Conservation (phyloP, 371 early-diverging fungal species). For the Conidiobolus incongruus region DNA sequence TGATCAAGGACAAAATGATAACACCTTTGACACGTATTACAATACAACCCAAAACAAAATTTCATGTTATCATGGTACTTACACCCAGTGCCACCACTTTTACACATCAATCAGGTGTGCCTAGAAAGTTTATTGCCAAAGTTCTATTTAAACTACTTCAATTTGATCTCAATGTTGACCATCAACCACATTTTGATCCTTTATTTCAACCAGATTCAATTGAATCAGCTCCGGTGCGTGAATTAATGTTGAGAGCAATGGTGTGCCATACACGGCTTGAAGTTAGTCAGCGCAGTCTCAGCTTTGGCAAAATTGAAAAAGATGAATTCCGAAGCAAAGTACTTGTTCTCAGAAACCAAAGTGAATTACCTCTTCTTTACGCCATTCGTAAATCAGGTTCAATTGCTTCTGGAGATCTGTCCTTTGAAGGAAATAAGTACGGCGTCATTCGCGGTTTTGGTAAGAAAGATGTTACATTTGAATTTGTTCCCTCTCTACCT, state of each 20-base stretch:
- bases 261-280: constrained; percentile 76
- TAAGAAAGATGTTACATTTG: constrained; percentile 78
- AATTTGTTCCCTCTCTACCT: constrained; percentile 71
- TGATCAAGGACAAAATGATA: constrained; percentile 48
- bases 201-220: too few relatives aligned
- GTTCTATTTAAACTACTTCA: constrained; percentile 51
- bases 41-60: constrained; percentile 41
- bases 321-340: constrained; percentile 72
- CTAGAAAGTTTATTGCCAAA: constrained; percentile 58
- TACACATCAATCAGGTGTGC: constrained; percentile 39
- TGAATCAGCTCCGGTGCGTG: constrained; percentile 70
- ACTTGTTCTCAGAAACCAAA: constrained; percentile 74
- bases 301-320: constrained; percentile 79
- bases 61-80: constrained; percentile 55
- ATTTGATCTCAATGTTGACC: constrained; percentile 44
- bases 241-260: constrained; percentile 67
- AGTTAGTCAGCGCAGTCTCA: constrained; percentile 88
- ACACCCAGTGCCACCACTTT: constrained; percentile 28
- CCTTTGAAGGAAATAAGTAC: constrained; percentile 43
- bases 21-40: constrained; percentile 30
- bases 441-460: constrained; percentile 84
- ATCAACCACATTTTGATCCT: constrained; percentile 19
- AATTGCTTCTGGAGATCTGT: constrained; percentile 81
- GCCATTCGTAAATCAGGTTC: constrained; percentile 87
- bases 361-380: constrained; percentile 75